Conservation (phyloP, 306 rosid genomes). For the Glycine soja region DNA sequence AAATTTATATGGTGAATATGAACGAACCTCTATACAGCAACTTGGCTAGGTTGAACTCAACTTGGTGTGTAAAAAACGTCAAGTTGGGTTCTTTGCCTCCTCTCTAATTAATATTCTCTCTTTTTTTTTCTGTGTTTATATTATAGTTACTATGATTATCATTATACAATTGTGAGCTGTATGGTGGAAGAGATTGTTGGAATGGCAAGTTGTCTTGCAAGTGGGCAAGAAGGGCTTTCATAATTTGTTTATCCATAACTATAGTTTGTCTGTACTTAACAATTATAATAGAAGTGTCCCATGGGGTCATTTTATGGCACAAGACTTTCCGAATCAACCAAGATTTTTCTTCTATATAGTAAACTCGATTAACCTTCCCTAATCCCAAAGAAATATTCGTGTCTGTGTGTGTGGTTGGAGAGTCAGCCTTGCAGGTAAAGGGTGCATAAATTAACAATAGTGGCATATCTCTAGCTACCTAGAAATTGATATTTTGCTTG, state of each 20-base stretch:
- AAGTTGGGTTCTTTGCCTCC: conserved; percentile 54
- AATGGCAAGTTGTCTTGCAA: conserved; percentile 66
- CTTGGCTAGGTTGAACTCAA: conserved; percentile 52
- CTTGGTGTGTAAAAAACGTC: conserved; percentile 53
- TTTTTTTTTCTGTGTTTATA: neutral
- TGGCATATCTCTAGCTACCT: too few species aligned
- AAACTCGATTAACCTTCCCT: neutral
- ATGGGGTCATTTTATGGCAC: conserved; percentile 5
- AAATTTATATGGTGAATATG: conserved; percentile 42
- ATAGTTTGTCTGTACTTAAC: conserved; percentile 13
- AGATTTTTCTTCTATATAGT: neutral
- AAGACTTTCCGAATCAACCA: conserved; percentile 8
- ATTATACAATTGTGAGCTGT: conserved; percentile 22
- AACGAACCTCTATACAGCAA: conserved; percentile 55
- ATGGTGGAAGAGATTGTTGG: conserved; percentile 16
- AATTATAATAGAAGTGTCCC: conserved; percentile 6
- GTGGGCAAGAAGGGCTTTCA: conserved; percentile 56
- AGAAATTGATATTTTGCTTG: too few species aligned
- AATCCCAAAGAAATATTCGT: neutral
- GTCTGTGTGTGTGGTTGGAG: neutral
- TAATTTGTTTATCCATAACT: conserved; percentile 32
- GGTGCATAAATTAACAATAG: neutral
- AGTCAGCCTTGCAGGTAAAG: neutral
- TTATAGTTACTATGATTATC: neutral
- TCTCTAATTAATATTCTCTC: neutral